Conservation (phyloP, 257 asterid genomes). For the Forsythia suspensa region DNA sequence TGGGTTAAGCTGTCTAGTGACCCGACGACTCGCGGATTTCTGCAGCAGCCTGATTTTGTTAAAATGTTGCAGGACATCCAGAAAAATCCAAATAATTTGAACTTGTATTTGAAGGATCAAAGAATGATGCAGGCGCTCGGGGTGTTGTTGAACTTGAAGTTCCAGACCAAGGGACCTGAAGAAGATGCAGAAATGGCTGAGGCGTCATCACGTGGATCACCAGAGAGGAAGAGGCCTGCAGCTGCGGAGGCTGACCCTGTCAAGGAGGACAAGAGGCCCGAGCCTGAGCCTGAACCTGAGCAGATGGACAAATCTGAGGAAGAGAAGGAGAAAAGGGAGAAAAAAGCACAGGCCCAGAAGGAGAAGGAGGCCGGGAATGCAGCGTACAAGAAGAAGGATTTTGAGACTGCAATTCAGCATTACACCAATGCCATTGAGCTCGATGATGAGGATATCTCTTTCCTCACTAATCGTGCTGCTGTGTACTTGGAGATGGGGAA, state of each 20-base stretch:
- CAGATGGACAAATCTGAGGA: slow-evolving; percentile 40
- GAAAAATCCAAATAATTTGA: slow-evolving; percentile 68
- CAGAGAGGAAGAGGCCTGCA: slow-evolving; percentile 56
- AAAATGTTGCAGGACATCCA: slow-evolving; percentile 84
- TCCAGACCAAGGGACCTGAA: slow-evolving; percentile 54
- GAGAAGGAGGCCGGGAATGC: slow-evolving; percentile 93
- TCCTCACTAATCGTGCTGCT: slow-evolving; percentile 93
- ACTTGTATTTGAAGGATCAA: slow-evolving; percentile 69
- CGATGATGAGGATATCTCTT: slow-evolving; percentile 78
- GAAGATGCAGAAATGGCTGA: slow-evolving; percentile 37
- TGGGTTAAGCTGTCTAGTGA: slow-evolving; percentile 78
- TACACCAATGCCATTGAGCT: slow-evolving; percentile 74
- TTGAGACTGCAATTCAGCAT: slow-evolving; percentile 77
- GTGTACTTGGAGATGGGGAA: slow-evolving; percentile 93
- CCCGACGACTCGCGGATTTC: slow-evolving; percentile 54
- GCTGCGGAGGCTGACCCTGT: slow-evolving; percentile 42
- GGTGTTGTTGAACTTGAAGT: slow-evolving; percentile 62
- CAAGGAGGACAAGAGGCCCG: slow-evolving; percentile 58
- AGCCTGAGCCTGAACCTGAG: slow-evolving; percentile 47
- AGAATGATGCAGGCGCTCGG: slow-evolving; percentile 90
- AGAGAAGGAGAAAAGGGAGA: slow-evolving; percentile 41
- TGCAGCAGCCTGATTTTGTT: slow-evolving; percentile 82
- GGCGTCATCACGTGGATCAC: slow-evolving; percentile 20
- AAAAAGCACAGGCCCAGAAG: slow-evolving; percentile 59
- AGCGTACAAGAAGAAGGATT: slow-evolving; percentile 90